Percentiles rank a stretch among this genome's conserved stretches.
Evolutionary conservation across 1,139 yeast genomes (phyloP).

Genomic region (Pichia sp.): DNA sequence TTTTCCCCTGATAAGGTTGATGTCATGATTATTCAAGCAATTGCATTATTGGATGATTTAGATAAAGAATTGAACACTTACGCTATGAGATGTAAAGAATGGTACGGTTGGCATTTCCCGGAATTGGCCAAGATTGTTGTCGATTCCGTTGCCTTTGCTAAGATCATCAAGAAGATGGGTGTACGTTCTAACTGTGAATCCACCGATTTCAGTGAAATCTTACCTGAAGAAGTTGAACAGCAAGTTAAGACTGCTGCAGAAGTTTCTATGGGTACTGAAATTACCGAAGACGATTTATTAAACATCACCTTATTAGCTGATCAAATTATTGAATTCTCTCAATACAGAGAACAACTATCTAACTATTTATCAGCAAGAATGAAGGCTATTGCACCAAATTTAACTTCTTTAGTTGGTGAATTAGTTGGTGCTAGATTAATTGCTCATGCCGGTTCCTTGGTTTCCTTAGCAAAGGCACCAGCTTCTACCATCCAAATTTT

Average conservation of each 20-base stretch:
- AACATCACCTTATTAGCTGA: slow-evolving; percentile 87
- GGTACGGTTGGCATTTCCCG: slow-evolving; percentile 99
- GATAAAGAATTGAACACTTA: slow-evolving; percentile 97
- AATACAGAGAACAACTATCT: slow-evolving; percentile 88
- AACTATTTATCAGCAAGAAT: slow-evolving; percentile 86
- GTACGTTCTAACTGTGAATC: slow-evolving; percentile 85
- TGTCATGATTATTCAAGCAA: slow-evolving; percentile 98
- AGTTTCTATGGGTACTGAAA: slow-evolving; percentile 98
- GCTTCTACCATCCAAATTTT: slow-evolving; percentile 97
- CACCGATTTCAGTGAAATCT: slow-evolving; percentile 81
- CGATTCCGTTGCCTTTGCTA: slow-evolving; percentile 91
- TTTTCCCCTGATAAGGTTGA: slow-evolving; percentile 97
- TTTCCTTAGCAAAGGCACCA: slow-evolving; percentile 93
- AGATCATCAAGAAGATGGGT: slow-evolving; percentile 92
- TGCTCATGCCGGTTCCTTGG: slow-evolving; percentile 94
- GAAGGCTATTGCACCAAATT: slow-evolving; percentile 98
- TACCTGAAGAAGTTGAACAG: slow-evolving; percentile 89
- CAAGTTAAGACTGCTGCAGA: slow-evolving; percentile 88
- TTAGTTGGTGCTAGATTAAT: slow-evolving; percentile 97
- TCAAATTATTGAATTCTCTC: slow-evolving; percentile 90
- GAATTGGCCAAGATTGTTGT: slow-evolving; percentile 95
- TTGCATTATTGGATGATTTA: slow-evolving; percentile 90
- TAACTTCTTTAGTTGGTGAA: slow-evolving; percentile 93
- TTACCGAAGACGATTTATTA: slow-evolving; percentile 77
- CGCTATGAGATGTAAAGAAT: slow-evolving; percentile 97